These are phyloP conservation scores for Coemansia sp. DNA, from an alignment of 192 early-diverging fungal genomes.

Conservation along the genomic window DNA sequence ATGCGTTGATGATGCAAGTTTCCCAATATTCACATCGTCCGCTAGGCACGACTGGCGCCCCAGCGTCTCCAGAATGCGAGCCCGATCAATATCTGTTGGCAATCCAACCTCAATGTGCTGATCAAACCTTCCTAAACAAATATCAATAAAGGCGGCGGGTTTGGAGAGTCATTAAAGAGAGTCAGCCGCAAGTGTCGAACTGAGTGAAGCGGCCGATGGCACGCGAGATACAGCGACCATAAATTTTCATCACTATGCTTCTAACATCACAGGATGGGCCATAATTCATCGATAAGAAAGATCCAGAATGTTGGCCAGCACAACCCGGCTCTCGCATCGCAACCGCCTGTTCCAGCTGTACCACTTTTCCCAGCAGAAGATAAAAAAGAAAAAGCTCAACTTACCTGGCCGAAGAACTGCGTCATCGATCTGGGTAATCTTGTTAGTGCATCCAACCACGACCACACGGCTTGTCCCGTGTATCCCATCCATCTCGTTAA, in stretches of 20 bases:
- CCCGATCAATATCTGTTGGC: constrained; percentile 61
- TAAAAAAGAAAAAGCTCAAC: not conserved
- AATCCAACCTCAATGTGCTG: constrained; percentile 74
- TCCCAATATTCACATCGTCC: constrained; percentile 49
- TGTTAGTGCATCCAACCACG: constrained; percentile 91
- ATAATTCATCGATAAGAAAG: too few species aligned
- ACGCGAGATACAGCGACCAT: too few species aligned
- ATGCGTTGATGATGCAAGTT: constrained; percentile 30
- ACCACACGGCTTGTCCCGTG: constrained; percentile 80
- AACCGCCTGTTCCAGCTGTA: not conserved
- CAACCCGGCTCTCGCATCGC: not conserved
- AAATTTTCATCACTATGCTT: too few species aligned
- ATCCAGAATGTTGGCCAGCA: too few species aligned
- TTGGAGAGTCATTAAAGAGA: not conserved
- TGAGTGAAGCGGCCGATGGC: too few species aligned
- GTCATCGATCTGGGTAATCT: constrained; percentile 85
- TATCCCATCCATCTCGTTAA: constrained; percentile 99
- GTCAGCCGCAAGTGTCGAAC: too few species aligned
- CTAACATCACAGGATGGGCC: too few species aligned
- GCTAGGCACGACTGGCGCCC: constrained; percentile 62
- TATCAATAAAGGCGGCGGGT: not conserved
- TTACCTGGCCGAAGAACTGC: constrained; percentile 73
- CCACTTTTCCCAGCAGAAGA: not conserved
- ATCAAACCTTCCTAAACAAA: constrained; percentile 77
- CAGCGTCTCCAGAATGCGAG: constrained; percentile 69